These are phyloP conservation scores for Amylostereum areolatum DNA, from an alignment of 1,284 basidiomycete genomes.

Conservation along the genomic window DNA sequence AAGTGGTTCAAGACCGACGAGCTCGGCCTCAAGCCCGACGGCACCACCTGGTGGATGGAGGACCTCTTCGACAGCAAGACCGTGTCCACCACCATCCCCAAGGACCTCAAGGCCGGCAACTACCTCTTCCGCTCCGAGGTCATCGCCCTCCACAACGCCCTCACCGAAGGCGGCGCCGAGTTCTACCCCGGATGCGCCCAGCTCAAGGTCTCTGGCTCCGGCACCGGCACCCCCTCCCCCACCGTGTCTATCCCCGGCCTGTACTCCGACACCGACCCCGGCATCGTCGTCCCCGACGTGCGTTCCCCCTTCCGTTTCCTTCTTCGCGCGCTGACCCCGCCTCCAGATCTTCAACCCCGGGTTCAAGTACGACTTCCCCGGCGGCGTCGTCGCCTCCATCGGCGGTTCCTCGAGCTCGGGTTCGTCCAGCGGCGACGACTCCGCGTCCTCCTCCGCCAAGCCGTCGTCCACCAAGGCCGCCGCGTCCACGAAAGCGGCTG, in stretches of 20 bases:
- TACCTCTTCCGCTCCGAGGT: slow-evolving; percentile 72
- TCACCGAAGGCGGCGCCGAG: slow-evolving; percentile 48
- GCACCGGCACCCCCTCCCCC: slow-evolving; percentile 39
- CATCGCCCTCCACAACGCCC: slow-evolving; percentile 61
- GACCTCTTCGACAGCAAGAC: slow-evolving; percentile 27
- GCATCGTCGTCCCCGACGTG: slow-evolving; percentile 51
- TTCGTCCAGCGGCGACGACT: neutral
- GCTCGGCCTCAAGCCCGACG: slow-evolving; percentile 31
- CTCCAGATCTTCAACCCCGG: neutral
- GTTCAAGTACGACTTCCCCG: neutral
- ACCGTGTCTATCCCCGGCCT: slow-evolving; percentile 59
- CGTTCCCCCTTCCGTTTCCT: slow-evolving; percentile 2
- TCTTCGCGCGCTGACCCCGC: neutral
- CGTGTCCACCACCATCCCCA: slow-evolving; percentile 47
- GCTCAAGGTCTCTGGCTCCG: slow-evolving; percentile 47
- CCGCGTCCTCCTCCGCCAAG: neutral
- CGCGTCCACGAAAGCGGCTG: neutral
- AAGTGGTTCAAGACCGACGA: slow-evolving; percentile 69
- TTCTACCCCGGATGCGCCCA: slow-evolving; percentile 72
- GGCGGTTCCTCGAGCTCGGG: neutral
- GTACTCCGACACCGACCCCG: slow-evolving; percentile 55
- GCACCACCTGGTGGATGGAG: slow-evolving; percentile 34
- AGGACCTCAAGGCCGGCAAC: slow-evolving; percentile 48
- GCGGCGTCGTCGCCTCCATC: neutral
- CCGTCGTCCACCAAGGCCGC: neutral